These are phyloP conservation scores for Acacia confusa DNA, from an alignment of 306 rosid species.

Conservation along the genomic window DNA sequence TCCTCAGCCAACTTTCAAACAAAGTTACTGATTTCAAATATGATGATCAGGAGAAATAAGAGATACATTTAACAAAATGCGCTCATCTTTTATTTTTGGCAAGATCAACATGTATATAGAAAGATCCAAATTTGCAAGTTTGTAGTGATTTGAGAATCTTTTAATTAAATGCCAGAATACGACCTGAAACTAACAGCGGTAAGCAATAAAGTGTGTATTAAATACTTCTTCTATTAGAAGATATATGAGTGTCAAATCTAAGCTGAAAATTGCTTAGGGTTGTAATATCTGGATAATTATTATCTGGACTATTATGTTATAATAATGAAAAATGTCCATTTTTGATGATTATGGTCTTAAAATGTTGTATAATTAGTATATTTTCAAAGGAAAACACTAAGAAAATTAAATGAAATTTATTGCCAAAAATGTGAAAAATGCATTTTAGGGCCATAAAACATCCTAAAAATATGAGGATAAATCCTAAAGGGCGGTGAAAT, in stretches of 20 bases:
- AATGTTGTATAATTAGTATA: too few relatives aligned
- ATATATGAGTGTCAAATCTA: not conserved
- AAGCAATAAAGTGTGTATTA: slow-evolving; percentile 36
- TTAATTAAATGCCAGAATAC: slow-evolving; percentile 27
- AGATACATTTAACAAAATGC: not conserved
- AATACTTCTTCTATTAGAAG: slow-evolving; percentile 26
- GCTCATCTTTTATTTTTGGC: not conserved
- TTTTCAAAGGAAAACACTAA: too few relatives aligned
- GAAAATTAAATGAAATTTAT: too few relatives aligned
- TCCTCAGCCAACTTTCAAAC: not conserved
- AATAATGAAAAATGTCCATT: too few relatives aligned
- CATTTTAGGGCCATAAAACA: too few relatives aligned
- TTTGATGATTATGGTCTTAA: too few relatives aligned
- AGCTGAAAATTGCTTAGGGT: not conserved
- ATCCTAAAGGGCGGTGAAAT: too few relatives aligned
- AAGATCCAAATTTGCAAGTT: not conserved
- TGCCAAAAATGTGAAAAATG: too few relatives aligned
- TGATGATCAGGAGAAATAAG: not conserved
- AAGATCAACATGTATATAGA: not conserved
- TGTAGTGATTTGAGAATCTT: not conserved
- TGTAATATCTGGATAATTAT: too few relatives aligned
- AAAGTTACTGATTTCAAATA: not conserved
- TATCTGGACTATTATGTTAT: too few relatives aligned
- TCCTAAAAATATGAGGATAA: too few relatives aligned
- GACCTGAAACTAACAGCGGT: slow-evolving; percentile 42